Evolutionary conservation across 2,329 filamentous ascomycete species (phyloP), one percentile per base, ranked within the genome.

Genomic region (Akanthomyces uredinophilus): DNA sequence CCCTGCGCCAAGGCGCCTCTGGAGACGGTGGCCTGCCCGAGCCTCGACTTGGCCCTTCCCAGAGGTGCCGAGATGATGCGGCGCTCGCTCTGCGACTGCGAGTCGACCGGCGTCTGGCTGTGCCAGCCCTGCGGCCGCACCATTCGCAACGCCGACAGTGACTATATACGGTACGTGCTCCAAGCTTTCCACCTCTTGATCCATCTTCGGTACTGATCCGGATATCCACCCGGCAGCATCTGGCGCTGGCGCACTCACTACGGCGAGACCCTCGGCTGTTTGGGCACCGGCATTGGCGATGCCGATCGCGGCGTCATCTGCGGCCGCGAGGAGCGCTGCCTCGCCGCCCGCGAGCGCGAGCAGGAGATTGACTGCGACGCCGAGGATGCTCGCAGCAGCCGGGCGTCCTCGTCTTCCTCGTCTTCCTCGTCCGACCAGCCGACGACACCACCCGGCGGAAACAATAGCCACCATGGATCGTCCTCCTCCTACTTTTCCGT

Each of bases 211-310:
- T 35, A 11, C 32, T 35, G 11, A 35, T 29, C 27, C 6, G 27
- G 4, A 29, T 6, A 29, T 29, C 27, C 6, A 35, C 32, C 7
- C 7, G 32, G 22, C 41, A 87, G 84, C 4, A 91, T 93, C 60
- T 97, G 93, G 92, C 89, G 86, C 65, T 97, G 93, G 93, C 87
- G 93, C 56, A 91, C 86, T 46, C 86, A 91, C 27, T 97, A 96
- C 72, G 88, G 88, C 18, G 89, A 91, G 66, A 87, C 91, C 0
- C 89, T 93, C 3, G 87, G 87, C 22, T 91, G 91, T 2, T 81
- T 96, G 0, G 92, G 92, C 27, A 93, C 90, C 0, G 93, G 93
- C 5, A 91, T 96, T 35, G 92, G 92, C 49, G 91, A 96, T 68
- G 92, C 92, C 37, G 88, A 92, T 69, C 88, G 94, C 68, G 93